Evolutionary conservation across 345 rosid species (phyloP).

Genomic region (Hibiscus trionum): DNA sequence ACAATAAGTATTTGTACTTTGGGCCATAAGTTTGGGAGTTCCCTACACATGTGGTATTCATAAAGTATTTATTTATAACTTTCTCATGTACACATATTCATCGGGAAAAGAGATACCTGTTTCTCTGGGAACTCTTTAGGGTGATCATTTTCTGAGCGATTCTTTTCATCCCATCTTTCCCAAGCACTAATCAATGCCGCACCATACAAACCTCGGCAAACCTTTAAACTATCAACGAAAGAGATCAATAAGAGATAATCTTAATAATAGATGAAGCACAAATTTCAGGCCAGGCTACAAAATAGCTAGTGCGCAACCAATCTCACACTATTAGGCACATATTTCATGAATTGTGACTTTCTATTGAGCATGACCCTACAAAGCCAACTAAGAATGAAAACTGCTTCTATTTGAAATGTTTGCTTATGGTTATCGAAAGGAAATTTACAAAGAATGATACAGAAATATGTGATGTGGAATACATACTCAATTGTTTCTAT

Average conservation of each 20-base stretch:
- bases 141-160: constrained; percentile 85
- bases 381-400: not conserved
- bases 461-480: constrained; percentile 7
- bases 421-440: constrained; percentile 9
- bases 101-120: constrained; percentile 42
- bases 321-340: not conserved
- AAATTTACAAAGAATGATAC: not conserved
- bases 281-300: not conserved
- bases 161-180: constrained; percentile 89
- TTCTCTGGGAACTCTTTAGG: constrained; percentile 70
- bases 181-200: constrained; percentile 61
- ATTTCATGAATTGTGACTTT: not conserved
- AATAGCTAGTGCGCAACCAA: not conserved
- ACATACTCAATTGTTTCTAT: constrained; percentile 81
- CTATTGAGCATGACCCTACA: not conserved
- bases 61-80: constrained; percentile 1
- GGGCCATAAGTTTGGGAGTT: not conserved
- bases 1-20: not conserved
- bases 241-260: constrained; percentile 4
- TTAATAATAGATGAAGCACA: not conserved
- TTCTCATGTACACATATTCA: not conserved
- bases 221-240: constrained; percentile 48
- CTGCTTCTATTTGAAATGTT: not conserved
- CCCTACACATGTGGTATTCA: not conserved
- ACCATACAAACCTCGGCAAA: constrained; percentile 81